phyloP scores from a whole-genome alignment of 1,284 basidiomycete species.

The Heterobasidion irregulare region DNA sequence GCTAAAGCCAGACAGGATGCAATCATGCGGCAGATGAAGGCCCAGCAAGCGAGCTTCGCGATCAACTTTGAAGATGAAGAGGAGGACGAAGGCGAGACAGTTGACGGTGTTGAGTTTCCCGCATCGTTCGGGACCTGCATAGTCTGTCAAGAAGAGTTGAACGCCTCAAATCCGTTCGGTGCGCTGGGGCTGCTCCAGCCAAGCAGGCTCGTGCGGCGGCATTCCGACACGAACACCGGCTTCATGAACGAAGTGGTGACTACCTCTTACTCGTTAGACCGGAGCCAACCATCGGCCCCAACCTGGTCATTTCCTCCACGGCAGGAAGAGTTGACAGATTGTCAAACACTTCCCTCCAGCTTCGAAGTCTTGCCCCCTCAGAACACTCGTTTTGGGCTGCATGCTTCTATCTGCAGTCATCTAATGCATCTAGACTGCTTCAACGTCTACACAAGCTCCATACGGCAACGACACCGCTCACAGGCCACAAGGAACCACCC shows the following conservation, averaged over 20 bases:
- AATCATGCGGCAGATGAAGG: constrained; percentile 90
- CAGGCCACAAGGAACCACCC: constrained; percentile 94
- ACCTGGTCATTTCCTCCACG: constrained; percentile 46
- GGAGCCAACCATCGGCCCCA: constrained; percentile 20
- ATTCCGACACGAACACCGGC: constrained; percentile 61
- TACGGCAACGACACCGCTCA: constrained; percentile 81
- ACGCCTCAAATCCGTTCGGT: constrained; percentile 71
- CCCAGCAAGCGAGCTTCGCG: constrained; percentile 81
- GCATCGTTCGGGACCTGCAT: constrained; percentile 86
- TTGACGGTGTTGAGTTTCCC: constrained; percentile 36
- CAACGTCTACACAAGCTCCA: constrained; percentile 81
- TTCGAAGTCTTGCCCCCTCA: constrained; percentile 72
- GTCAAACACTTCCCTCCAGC: constrained; percentile 37
- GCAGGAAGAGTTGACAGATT: constrained; percentile 38
- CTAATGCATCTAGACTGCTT: constrained; percentile 98
- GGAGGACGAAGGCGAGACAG: constrained; percentile 51
- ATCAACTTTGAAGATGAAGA: constrained; percentile 65
- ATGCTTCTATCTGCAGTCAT: constrained; percentile 90
- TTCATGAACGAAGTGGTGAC: constrained; percentile 74
- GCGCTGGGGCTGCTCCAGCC: constrained; percentile 87
- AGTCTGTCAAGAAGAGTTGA: constrained; percentile 94
- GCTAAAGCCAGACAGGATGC: constrained; percentile 83
- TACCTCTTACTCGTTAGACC: constrained; percentile 63
- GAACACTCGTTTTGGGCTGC: constrained; percentile 77
- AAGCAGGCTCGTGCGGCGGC: constrained; percentile 77